Evolutionary conservation across 371 early-diverging fungal species (phyloP).

Genomic region (Mucor sp.): DNA sequence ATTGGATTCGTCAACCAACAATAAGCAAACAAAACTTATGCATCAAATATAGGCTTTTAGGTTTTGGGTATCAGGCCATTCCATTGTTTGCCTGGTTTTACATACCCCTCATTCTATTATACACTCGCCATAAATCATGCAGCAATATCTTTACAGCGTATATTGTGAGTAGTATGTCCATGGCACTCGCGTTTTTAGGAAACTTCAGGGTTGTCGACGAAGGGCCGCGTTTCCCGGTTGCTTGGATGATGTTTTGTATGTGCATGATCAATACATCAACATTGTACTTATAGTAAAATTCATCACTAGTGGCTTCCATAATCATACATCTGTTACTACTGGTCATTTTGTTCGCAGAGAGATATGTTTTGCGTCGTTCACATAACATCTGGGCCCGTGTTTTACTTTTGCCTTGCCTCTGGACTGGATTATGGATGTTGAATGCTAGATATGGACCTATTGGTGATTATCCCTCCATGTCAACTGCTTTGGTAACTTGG

Average conservation of each 20-base stretch:
- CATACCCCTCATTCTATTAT: slow-evolving; percentile 25
- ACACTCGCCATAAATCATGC: slow-evolving; percentile 23
- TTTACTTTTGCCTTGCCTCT: slow-evolving; percentile 29
- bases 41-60: slow-evolving; percentile 24
- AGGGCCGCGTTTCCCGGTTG: slow-evolving; percentile 15
- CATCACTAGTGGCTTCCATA: neutral
- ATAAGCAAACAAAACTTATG: neutral
- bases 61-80: slow-evolving; percentile 36
- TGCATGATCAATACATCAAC: neutral
- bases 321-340: neutral
- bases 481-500: slow-evolving; percentile 26
- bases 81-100: slow-evolving; percentile 30
- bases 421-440: slow-evolving; percentile 31
- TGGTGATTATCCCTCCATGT: slow-evolving; percentile 30
- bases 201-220: slow-evolving; percentile 5
- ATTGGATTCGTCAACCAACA: neutral
- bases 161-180: slow-evolving; percentile 12
- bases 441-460: slow-evolving; percentile 16
- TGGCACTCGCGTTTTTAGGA: slow-evolving; percentile 23
- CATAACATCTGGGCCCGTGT: slow-evolving; percentile 18
- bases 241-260: slow-evolving; percentile 18
- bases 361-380: slow-evolving; percentile 6
- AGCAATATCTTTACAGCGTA: slow-evolving; percentile 14
- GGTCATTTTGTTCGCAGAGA: slow-evolving; percentile 11
- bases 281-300: neutral